Base-by-base conservation (phyloP, 2,329 filamentous ascomycete genomes). In the Arthrobotrys iridis region DNA sequence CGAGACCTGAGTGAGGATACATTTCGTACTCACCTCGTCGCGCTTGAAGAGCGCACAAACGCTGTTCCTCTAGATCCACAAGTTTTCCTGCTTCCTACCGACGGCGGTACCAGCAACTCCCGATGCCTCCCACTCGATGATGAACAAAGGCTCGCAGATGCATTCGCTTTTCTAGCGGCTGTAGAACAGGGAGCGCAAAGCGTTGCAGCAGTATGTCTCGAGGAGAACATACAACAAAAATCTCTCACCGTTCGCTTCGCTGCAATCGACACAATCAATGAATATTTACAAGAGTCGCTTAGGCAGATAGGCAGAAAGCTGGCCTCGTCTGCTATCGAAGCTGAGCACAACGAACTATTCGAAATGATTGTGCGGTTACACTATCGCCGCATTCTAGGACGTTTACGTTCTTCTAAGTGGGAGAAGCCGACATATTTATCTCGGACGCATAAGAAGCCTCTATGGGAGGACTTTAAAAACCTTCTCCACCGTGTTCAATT, bases 151-250 rank as follows among this genome's bases (percentile, higher is more conserved):
- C 60, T 82, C 7, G 79, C 79, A 0, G 77, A 81, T 64, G 80
- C 81, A 58, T 75, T 81, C 66, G 80, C 81, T 13, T 80, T 79
- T 55, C 65, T 82, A 20, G 80, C 76, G 8, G 79, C 81, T 5
- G 77, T 78, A 18, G 73, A 80, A 37, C 76, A 80, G 70, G 80
- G 77, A 1, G 77, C 77, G 0, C 77, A 80, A 37, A 78, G 72
- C 43, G 79, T 81, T 4, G 78, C 80, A 30, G 80, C 81, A 5
- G 79, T 79, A 28, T 79, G 80, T 46, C 57, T 82, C 2, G 80
- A 81, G 66, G 78, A 81, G 52, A 20, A 76, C 4, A 2, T 11
- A 4, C 24, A 76, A 1, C 15, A 43, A 28, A 11, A 35, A 15
- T 57, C 68, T 11, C 55, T 79, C 11, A 77, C 65, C 2, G 43